Evolutionary conservation across 2,329 filamentous ascomycete genomes (phyloP).

Genomic region (Aspergillus fructus): DNA sequence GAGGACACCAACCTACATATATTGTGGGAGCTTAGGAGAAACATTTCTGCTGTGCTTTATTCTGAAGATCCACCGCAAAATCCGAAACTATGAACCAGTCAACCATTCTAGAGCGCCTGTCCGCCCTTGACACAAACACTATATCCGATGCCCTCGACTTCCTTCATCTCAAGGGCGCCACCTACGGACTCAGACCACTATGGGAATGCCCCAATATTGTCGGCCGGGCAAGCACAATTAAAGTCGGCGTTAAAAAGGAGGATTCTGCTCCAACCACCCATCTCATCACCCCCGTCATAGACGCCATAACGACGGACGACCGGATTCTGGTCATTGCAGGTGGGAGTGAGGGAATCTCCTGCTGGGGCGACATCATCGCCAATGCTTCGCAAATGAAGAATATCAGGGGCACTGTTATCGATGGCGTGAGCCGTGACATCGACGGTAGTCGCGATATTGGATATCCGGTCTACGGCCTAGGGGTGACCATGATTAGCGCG

Average conservation of each 20-base stretch:
- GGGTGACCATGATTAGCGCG: constrained; percentile 29
- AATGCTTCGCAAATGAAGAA: constrained; percentile 23
- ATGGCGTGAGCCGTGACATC: constrained; percentile 34
- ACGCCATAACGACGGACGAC: constrained; percentile 17
- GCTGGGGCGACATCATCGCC: constrained; percentile 25
- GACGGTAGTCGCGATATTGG: constrained; percentile 32
- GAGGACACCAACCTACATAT: no score
- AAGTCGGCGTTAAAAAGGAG: constrained; percentile 14
- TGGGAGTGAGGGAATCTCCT: constrained; percentile 20
- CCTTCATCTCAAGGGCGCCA: constrained; percentile 22
- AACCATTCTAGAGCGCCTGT: constrained; percentile 5
- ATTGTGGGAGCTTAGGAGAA: no score
- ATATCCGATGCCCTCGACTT: constrained; percentile 26
- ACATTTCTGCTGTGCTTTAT: no score
- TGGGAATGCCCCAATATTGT: constrained; percentile 26
- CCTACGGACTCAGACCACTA: constrained; percentile 20
- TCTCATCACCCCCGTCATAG: not conserved
- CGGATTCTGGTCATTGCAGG: constrained; percentile 24
- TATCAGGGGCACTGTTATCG: constrained; percentile 33
- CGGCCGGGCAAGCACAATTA: constrained; percentile 23
- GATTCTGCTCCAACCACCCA: not conserved
- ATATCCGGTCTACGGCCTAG: constrained; percentile 36
- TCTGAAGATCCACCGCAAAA: no score
- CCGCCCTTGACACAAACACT: constrained; percentile 24
- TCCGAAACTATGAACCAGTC: no score